phyloP scores from a whole-genome alignment of 768 basidiomycete genomes.

The Kwoniella heveanensis region DNA sequence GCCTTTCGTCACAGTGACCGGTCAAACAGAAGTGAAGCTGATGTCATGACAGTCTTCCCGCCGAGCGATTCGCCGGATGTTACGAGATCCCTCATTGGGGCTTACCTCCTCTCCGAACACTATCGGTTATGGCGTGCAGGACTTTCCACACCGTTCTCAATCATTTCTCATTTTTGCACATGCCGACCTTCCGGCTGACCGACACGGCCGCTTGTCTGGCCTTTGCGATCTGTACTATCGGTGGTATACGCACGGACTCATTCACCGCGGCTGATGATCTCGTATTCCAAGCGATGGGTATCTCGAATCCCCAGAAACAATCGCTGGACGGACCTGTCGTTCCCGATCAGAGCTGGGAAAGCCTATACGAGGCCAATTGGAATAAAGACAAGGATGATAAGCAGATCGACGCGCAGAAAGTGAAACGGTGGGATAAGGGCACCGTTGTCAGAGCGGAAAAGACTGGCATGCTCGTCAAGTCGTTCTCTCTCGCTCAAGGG shows the following conservation, averaged over 20 bases:
- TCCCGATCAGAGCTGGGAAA: slow-evolving; percentile 33
- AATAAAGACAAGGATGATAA: slow-evolving; percentile 6
- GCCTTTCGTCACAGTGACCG: slow-evolving; percentile 2
- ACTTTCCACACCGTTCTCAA: slow-evolving; percentile 54
- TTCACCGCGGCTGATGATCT: slow-evolving; percentile 5
- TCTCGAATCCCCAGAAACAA: neutral
- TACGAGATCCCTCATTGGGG: slow-evolving; percentile 56
- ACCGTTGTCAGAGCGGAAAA: slow-evolving; percentile 53
- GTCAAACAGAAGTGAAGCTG: neutral
- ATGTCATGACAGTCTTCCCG: slow-evolving; percentile 38
- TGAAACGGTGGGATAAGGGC: slow-evolving; percentile 41
- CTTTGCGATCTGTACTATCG: slow-evolving; percentile 57
- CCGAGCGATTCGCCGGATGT: slow-evolving; percentile 53
- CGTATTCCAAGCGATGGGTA: neutral
- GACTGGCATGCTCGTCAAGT: slow-evolving; percentile 56
- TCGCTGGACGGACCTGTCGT: slow-evolving; percentile 38
- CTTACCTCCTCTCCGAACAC: slow-evolving; percentile 50
- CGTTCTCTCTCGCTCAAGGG: slow-evolving; percentile 53
- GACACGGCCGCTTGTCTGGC: slow-evolving; percentile 54
- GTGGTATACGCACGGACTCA: slow-evolving; percentile 34
- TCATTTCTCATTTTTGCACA: slow-evolving; percentile 57
- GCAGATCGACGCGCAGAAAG: slow-evolving; percentile 23
- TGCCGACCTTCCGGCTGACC: slow-evolving; percentile 55
- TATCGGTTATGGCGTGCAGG: slow-evolving; percentile 55
- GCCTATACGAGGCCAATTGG: slow-evolving; percentile 37